Evolutionary conservation across 306 rosid genomes (phyloP), one percentile per base, ranked within the genome.

Genomic region (Inga oerstediana): DNA sequence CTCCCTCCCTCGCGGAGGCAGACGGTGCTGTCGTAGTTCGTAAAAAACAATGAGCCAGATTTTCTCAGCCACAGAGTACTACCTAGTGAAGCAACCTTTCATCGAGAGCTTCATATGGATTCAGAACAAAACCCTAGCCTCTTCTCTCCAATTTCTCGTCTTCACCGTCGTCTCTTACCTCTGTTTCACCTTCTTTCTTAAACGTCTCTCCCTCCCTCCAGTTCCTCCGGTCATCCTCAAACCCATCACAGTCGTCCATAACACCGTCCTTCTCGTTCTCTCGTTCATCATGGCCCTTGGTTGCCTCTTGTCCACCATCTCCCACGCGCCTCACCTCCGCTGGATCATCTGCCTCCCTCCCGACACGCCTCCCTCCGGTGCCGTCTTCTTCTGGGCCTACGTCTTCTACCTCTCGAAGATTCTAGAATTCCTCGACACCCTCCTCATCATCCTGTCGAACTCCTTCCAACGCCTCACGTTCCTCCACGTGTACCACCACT

Each of bases 21-120:
- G 5, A 10, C 43, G 30, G 43, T 22, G 27, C 27, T 69, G 58
- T 22, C 37, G 32, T 22, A 20, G 41, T 34, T 2, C 37, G 5
- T 5, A n/a, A 58, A 44, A 56, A 56, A 27, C 27, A 44, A 86
- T 86, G 87, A 43, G 78, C 30, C 4, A 61, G 20, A 54, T 58
- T 5, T 45, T 56, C 8, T 66, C 83, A 49, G 15, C 72, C 67
- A 69, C 91, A 30, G 85, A 83, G 30, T 86, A 89, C 76, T 91
- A 91, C 88, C 65, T 93, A 3, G 92, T 90, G 73, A 76, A 82
- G 79, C 90, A 92, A 79, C 94, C 98, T 2, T 46, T 71, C 16
- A 93, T 92, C 30, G 30, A 27, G 30, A 27, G 30, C 1, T 27
- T 27, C 30, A 27, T 27, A 27, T 27, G 30, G 30, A 86, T 4